phyloP scores from a whole-genome alignment of 192 early-diverging fungal genomes.

The Coemansia sp. region DNA sequence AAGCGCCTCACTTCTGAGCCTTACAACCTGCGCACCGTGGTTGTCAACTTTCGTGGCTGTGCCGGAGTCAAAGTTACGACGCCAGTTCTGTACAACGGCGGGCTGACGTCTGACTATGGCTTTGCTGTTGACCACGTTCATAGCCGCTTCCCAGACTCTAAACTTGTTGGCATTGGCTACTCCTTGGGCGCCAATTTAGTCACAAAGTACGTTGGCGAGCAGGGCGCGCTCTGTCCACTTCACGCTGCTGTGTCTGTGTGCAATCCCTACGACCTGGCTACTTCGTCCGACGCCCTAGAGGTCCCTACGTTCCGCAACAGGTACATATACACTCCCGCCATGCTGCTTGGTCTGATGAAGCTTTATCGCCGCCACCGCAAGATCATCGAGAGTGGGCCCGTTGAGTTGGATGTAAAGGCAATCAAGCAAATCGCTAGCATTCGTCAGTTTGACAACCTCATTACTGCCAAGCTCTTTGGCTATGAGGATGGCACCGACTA shows the following conservation, averaged over 20 bases:
- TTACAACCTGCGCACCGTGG: constrained; percentile 70
- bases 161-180: constrained; percentile 81
- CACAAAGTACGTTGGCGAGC: constrained; percentile 87
- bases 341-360: constrained; percentile 57
- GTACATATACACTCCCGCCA: constrained; percentile 57
- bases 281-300: constrained; percentile 49
- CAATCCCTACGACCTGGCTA: constrained; percentile 83
- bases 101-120: constrained; percentile 73
- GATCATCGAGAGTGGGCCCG: constrained; percentile 47
- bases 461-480: constrained; percentile 70
- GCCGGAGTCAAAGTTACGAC: constrained; percentile 76
- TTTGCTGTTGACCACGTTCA: constrained; percentile 34
- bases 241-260: constrained; percentile 72
- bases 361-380: constrained; percentile 52
- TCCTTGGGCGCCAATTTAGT: constrained; percentile 91
- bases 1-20: constrained; percentile 57
- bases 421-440: constrained; percentile 60
- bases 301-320: constrained; percentile 55
- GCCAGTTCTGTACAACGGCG: constrained; percentile 77
- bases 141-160: constrained; percentile 59
- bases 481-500: constrained; percentile 84
- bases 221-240: constrained; percentile 70
- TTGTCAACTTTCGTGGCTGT: constrained; percentile 89
- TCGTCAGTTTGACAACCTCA: constrained; percentile 79
- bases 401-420: constrained; percentile 51